A percentile compares a stretch with the other conserved stretches of the same genome.
Conservation (phyloP, 179 eudicot species). For the Silene vulgaris region DNA sequence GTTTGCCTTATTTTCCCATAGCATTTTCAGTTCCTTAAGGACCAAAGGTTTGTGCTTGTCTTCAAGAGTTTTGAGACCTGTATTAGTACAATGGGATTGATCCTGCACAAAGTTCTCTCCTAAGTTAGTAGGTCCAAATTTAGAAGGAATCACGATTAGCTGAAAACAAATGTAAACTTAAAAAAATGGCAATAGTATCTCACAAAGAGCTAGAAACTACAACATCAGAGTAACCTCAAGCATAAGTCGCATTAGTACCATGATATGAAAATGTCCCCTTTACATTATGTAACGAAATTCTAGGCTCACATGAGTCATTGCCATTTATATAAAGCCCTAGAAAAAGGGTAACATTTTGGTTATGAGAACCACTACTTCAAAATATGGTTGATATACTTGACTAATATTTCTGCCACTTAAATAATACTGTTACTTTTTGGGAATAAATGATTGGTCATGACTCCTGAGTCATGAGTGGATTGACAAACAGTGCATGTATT, state of each 20-base stretch:
- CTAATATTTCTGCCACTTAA: no score
- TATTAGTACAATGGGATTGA: slow-evolving; percentile 60
- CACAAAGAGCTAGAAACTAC: slow-evolving; percentile 12
- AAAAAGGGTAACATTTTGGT: neutral
- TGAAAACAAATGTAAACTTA: neutral
- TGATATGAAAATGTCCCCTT: neutral
- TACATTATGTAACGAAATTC: neutral
- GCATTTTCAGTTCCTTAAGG: slow-evolving; percentile 64
- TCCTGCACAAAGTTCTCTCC: slow-evolving; percentile 44
- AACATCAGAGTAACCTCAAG: neutral
- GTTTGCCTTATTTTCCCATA: slow-evolving; percentile 53
- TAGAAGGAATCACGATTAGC: neutral
- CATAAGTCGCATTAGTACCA: neutral
- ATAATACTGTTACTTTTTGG: no score
- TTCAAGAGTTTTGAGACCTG: slow-evolving; percentile 54
- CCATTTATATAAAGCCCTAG: neutral
- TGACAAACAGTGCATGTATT: no score
- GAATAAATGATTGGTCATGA: no score
- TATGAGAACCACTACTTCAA: no score
- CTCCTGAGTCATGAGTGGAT: no score
- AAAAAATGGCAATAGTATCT: neutral
- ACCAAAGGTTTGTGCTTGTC: slow-evolving; percentile 55
- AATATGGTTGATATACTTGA: no score
- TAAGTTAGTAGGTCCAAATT: neutral
- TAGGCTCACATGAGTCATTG: neutral